phyloP scores from a whole-genome alignment of 495 filamentous ascomycete species.

The Neurospora sp. region DNA sequence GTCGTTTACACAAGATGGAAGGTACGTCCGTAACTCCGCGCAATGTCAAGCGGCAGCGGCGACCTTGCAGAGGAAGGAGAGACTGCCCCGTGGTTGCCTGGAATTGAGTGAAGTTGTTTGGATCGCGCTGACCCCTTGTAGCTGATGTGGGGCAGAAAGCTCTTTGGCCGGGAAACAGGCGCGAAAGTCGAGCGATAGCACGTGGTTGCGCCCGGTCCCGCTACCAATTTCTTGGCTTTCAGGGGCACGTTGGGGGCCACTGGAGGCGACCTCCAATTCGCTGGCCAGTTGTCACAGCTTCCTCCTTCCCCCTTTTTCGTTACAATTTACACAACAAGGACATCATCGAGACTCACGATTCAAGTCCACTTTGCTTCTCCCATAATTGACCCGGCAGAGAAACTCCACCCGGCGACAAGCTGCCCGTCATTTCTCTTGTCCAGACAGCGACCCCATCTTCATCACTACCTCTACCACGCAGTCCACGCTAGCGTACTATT shows the following conservation, averaged over 20 bases:
- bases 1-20: not conserved
- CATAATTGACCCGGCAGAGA: not conserved
- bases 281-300: not conserved
- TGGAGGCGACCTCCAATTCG: not conserved
- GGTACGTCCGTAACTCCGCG: not conserved
- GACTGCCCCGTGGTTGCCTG: not conserved
- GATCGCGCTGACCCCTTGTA: not conserved
- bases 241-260: not conserved
- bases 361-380: not conserved
- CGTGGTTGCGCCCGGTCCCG: not conserved
- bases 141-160: not conserved
- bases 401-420: not conserved
- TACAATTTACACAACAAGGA: not conserved
- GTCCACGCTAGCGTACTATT: not conserved
- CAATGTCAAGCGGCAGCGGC: not conserved
- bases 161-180: not conserved
- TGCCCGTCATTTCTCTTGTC: not conserved
- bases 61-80: not conserved
- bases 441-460: not conserved
- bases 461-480: not conserved
- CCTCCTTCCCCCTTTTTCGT: constrained; percentile 2
- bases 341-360: not conserved
- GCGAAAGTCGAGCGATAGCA: not conserved
- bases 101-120: not conserved
- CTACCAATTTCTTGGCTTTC: not conserved